Conservation (phyloP, 2,329 filamentous ascomycete genomes). For the Dothistroma septosporum region DNA sequence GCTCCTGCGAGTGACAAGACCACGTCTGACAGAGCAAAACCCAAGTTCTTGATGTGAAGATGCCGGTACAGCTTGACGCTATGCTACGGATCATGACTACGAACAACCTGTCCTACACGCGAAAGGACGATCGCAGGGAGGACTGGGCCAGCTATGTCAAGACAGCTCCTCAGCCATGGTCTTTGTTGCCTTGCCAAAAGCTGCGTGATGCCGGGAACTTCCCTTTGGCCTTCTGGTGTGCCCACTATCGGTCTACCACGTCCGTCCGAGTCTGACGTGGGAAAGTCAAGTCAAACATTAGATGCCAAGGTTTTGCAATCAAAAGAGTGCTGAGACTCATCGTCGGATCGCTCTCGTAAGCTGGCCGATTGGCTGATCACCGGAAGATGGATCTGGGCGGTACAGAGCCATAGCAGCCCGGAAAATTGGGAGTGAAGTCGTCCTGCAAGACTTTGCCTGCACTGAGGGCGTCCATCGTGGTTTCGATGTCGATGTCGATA, state of each 20-base stretch:
- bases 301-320: conserved; percentile 46
- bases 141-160: conserved; percentile 1
- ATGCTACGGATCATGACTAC: background rate
- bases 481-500: background rate
- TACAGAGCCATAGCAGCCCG: background rate
- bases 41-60: conserved; percentile 33
- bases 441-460: background rate
- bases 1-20: background rate
- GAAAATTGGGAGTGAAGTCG: background rate
- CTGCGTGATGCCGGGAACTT: conserved; percentile 36
- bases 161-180: conserved; percentile 20
- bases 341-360: conserved; percentile 36
- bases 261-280: conserved; percentile 33
- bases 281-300: conserved; percentile 41
- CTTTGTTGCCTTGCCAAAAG: conserved; percentile 37
- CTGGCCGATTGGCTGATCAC: background rate
- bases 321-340: conserved; percentile 44
- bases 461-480: background rate
- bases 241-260: conserved; percentile 35
- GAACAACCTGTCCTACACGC: background rate
- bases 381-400: background rate
- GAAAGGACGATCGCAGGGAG: background rate
- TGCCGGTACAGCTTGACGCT: background rate
- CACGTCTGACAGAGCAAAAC: conserved; percentile 13
- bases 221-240: conserved; percentile 36